Base-by-base conservation (phyloP, 176 grass and related monocot genomes). In the Musa troglodytarum region DNA sequence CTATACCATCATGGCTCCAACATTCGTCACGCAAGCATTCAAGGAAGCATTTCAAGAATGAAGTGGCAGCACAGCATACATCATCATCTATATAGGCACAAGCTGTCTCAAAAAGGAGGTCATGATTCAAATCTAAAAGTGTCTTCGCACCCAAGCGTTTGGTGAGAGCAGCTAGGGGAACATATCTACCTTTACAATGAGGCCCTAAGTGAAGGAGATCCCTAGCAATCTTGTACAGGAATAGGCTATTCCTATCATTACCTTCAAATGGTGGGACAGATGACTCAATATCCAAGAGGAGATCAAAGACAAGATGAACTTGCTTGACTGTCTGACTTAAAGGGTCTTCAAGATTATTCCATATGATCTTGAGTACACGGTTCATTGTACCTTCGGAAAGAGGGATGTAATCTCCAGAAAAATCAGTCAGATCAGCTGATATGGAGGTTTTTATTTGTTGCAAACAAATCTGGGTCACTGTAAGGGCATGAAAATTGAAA, bases 261-360 rank as follows among this genome's bases (percentile, higher is more conserved):
- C 79, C 68, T 53, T 87, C 79, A 72, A 79, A 76, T 55, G 70
- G 82, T 82, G 82, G 84, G 83, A 98, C 74, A 76, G 72, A 93
- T 23, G 77, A 82, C 76, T 84, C 78, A 63, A 94, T 98, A 87
- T 98, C 95, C 74, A 93, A 91, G 58, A 98, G 83, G 53, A 98
- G 95, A 87, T 98, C 90, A 87, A 98, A 91, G 15, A 98, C 86
- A 72, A 98, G 89, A 82, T 98, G 95, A 82, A 89, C 95, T 72
- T 98, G 95, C 80, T 87, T 94, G 82, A 98, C 90, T 76, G 90
- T 98, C 78, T 98, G 95, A 81, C 86, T 98, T 81, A 94, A 87
- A 82, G 88, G 80, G 85, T 98, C 95, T 87, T 94, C 90, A 16
- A 98, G 86, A 86, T 98, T 98, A 71, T 86, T 87, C 95, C 95